These are phyloP conservation scores for Xylaria sp. DNA, from an alignment of 2,329 filamentous ascomycete genomes.

Conservation along the genomic window DNA sequence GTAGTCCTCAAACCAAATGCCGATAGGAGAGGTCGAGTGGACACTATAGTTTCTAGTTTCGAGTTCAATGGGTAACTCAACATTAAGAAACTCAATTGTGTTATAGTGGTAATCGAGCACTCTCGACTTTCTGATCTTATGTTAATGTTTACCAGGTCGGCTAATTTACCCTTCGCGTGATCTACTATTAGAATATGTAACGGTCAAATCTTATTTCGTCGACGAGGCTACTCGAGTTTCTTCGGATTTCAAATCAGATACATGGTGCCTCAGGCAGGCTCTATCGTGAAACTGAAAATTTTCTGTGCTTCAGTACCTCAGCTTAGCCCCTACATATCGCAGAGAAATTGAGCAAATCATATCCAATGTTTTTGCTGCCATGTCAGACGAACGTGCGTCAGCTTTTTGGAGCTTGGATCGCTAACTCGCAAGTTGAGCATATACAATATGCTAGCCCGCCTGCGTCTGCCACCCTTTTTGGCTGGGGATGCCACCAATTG, in stretches of 20 bases:
- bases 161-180: neutral
- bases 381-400: conserved; percentile 54
- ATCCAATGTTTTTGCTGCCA: conserved; percentile 52
- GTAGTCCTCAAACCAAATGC: neutral
- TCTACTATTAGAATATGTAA: neutral
- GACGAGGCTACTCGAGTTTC: neutral
- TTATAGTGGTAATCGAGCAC: neutral
- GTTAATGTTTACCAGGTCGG: neutral
- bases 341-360: conserved; percentile 59
- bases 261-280: neutral
- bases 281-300: neutral
- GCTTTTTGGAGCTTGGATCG: conserved; percentile 41
- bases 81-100: neutral
- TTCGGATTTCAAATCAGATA: neutral
- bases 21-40: neutral
- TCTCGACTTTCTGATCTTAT: neutral
- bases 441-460: conserved; percentile 50
- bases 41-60: neutral
- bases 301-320: neutral
- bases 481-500: too few relatives aligned
- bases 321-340: conserved; percentile 55
- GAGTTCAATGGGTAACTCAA: too few relatives aligned
- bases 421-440: conserved; percentile 57
- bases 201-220: neutral
- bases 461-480: too few relatives aligned